Evolutionary conservation across 768 basidiomycete genomes (phyloP), one percentile per base, ranked within the genome.

Genomic region (Termitomyces sp.): DNA sequence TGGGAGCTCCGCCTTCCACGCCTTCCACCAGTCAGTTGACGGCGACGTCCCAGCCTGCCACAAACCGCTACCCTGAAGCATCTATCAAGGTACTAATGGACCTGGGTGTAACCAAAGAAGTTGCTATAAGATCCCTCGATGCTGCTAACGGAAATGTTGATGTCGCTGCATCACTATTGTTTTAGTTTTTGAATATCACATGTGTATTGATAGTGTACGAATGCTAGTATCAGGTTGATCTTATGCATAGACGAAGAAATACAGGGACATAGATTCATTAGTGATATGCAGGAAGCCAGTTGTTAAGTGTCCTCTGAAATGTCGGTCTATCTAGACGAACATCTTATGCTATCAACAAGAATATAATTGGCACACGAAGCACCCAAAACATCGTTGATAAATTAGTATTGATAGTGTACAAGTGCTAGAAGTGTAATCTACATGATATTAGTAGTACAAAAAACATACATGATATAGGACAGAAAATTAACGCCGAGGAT

Each of bases 81-180:
- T 74, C 77, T 29, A 86, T 98, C 50, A 69, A 75, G 45, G 79
- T 83, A 2, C 76, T 98, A 20, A 83, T 94, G 77, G 84, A 82
- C 51, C 79, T 98, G 1, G 96, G 96, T 3, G 91, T 82, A 10
- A 76, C 85, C 36, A 79, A 92, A 65, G 89, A 94, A 59, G 75
- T 86, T 31, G 96, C 96, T 1, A 84, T 95, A 17, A 82, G 82
- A 49, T 80, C 86, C 49, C 76, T 98, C 62, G 83, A 89, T 14
- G 90, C 92, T 4, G 83, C 93, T 0, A 87, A 86, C 3, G 96
- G 96, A 2, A 93, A 96, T 70, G 77, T 94, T 25, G 94, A 97
- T 63, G 79, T 91, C 29, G 96, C 96, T 10, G 95, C 92, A 10
- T 94, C 92, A 38, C 75, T 96, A 70, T 71, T 97, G 58, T 98